Evolutionary conservation across 371 early-diverging fungal species (phyloP).

Genomic region (Cokeromyces recurvatus): DNA sequence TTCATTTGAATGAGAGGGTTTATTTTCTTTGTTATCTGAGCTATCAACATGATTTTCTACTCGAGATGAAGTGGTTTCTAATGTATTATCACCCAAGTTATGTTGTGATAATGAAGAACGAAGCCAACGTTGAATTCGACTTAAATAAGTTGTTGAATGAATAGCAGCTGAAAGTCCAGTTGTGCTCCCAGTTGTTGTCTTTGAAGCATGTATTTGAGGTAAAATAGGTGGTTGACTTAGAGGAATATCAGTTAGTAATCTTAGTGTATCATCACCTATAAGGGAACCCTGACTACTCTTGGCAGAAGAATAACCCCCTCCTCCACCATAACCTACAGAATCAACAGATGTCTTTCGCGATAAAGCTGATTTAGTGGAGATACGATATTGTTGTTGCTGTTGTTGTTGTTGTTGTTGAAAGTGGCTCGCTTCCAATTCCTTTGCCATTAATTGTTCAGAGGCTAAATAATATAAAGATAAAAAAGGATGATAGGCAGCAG

Average conservation of each 20-base stretch:
- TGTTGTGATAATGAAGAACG: slow-evolving; percentile 40
- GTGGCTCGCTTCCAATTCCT: slow-evolving; percentile 27
- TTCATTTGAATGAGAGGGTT: neutral
- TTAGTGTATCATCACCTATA: slow-evolving; percentile 9
- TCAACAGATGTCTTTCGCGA: slow-evolving; percentile 38
- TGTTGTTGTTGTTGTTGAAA: too few relatives aligned
- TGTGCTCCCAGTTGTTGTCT: neutral
- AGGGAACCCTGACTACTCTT: slow-evolving; percentile 37
- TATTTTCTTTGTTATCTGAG: too few relatives aligned
- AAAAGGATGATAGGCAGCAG: slow-evolving; percentile 60
- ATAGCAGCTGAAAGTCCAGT: slow-evolving; percentile 25
- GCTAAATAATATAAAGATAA: slow-evolving; percentile 86
- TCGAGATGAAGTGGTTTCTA: too few relatives aligned
- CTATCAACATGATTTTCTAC: too few relatives aligned
- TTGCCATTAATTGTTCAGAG: slow-evolving; percentile 64
- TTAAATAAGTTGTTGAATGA: slow-evolving; percentile 31
- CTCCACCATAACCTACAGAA: slow-evolving; percentile 26
- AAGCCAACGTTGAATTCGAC: slow-evolving; percentile 43
- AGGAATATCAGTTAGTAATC: slow-evolving; percentile 19
- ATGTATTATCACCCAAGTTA: too few relatives aligned
- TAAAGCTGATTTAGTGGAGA: slow-evolving; percentile 11
- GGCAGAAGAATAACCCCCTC: slow-evolving; percentile 30
- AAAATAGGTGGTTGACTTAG: slow-evolving; percentile 15
- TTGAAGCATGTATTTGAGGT: too few relatives aligned
- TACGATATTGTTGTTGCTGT: slow-evolving; percentile 7